These are phyloP conservation scores for Globisporangium barbulae DNA, from an alignment of 352 stramenopile species.

Conservation along the genomic window DNA sequence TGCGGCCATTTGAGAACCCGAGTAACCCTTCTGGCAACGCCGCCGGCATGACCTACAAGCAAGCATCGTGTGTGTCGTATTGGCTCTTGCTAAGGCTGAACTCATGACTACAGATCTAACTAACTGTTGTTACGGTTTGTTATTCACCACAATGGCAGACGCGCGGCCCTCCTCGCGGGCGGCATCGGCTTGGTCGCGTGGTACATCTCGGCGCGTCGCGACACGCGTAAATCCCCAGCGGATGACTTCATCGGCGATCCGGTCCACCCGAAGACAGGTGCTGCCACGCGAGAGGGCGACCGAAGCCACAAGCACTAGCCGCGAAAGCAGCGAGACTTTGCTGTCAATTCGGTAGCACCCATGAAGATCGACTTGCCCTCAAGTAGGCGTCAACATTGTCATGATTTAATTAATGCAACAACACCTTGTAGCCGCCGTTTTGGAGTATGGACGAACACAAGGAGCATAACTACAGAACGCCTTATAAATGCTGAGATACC, in stretches of 20 bases:
- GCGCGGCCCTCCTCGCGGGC: background rate
- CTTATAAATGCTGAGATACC: too few relatives aligned
- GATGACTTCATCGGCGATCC: background rate
- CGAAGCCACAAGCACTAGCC: background rate
- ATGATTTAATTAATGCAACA: too few relatives aligned
- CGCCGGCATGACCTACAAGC: conserved; percentile 1
- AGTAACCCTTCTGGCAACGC: background rate
- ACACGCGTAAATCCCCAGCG: background rate
- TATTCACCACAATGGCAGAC: background rate
- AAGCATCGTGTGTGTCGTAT: background rate
- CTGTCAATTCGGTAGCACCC: too few relatives aligned
- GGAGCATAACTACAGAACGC: too few relatives aligned
- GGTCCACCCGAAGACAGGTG: background rate
- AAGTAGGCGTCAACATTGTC: too few relatives aligned
- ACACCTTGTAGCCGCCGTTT: too few relatives aligned
- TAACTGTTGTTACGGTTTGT: background rate
- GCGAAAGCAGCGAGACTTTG: too few relatives aligned
- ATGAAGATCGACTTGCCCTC: too few relatives aligned
- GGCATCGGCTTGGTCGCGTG: conserved; percentile 1
- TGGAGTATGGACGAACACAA: too few relatives aligned
- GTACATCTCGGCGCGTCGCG: background rate
- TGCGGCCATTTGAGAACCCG: background rate
- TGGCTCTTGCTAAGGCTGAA: background rate
- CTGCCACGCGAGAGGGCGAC: background rate
- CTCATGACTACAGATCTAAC: too few relatives aligned